Evolutionary conservation across 306 rosid genomes (phyloP).

Genomic region (Parietaria judaica): DNA sequence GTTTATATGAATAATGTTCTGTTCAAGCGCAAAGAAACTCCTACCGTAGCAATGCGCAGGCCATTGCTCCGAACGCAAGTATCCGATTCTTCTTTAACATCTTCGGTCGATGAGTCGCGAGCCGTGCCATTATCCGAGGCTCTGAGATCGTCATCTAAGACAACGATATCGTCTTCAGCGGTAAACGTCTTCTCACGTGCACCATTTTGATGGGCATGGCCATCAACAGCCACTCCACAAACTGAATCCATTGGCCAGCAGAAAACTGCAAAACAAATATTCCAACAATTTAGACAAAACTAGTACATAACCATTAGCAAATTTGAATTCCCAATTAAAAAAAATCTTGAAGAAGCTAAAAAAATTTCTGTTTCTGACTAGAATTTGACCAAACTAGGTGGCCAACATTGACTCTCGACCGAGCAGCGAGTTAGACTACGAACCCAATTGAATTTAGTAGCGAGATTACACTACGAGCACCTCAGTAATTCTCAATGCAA

Average conservation of each 20-base stretch:
- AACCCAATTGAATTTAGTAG: too few species aligned
- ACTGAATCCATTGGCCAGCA: conserved; percentile 55
- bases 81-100: conserved; percentile 38
- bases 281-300: background rate
- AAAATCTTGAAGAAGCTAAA: too few species aligned
- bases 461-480: too few species aligned
- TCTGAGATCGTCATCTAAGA: conserved; percentile 24
- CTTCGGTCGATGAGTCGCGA: conserved; percentile 30
- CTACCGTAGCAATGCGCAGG: conserved; percentile 47
- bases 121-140: conserved; percentile 27
- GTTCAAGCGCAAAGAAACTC: background rate
- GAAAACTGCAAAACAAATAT: conserved; percentile 32
- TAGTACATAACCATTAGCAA: background rate
- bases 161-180: conserved; percentile 28
- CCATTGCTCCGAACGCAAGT: conserved; percentile 28
- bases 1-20: background rate
- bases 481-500: too few species aligned
- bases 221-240: conserved; percentile 32
- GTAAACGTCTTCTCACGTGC: conserved; percentile 25
- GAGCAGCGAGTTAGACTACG: too few species aligned
- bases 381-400: too few species aligned
- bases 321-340: background rate
- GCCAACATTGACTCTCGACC: too few species aligned
- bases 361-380: too few species aligned
- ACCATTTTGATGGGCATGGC: conserved; percentile 58